Evolutionary conservation across 2,329 filamentous ascomycete species (phyloP), one percentile per base, ranked within the genome.

Genomic region (Cryphonectria nitschkei): DNA sequence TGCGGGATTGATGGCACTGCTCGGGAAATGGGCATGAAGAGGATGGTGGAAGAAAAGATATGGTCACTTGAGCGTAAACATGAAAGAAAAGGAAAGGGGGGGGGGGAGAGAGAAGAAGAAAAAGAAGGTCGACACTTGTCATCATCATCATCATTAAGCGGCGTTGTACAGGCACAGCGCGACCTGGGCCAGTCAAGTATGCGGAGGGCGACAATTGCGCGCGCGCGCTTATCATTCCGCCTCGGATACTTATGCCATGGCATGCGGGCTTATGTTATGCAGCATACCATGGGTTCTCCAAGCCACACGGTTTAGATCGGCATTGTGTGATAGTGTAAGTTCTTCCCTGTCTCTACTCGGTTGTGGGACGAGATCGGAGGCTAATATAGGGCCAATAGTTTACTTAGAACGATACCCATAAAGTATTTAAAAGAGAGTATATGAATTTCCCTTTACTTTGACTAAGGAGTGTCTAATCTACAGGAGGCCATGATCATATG

Each of bases 1-100:
- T 13, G 77, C 80, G 2, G 81, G 77, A 1, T 64, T 85, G 29
- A 86, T 86, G 84, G 83, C 84, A 7, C 71, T 86, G 70, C 75
- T 86, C 14, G 84, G 84, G 8, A 86, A 86, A 74, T 86, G 84
- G 84, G 84, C 84, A 19, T 84, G 74, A 77, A 32, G 34, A 19
- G 34, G 41, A 26, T 46, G 34, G 7, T 46, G n/a, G 60, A 26
- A 26, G 1, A 11, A 14, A 41, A 2, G 13, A 32, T 4, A 19
- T 58, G 13, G 46, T 52, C 37, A 52, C 9, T n/a, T 37, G 58
- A 62, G 58, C 16, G 34, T 19, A 22, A 39, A 5, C 26, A 26
- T 26, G 26, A 13, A 22, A 62, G 58, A 22, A 39, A 41, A 32
- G 16, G 4, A 37, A n/a, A 41, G 26, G 26, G 26, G 26, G 26